Evolutionary conservation across 352 stramenopile species (phyloP), one percentile per base, ranked within the genome.

Genomic region (Thalassiosira mediterranea): DNA sequence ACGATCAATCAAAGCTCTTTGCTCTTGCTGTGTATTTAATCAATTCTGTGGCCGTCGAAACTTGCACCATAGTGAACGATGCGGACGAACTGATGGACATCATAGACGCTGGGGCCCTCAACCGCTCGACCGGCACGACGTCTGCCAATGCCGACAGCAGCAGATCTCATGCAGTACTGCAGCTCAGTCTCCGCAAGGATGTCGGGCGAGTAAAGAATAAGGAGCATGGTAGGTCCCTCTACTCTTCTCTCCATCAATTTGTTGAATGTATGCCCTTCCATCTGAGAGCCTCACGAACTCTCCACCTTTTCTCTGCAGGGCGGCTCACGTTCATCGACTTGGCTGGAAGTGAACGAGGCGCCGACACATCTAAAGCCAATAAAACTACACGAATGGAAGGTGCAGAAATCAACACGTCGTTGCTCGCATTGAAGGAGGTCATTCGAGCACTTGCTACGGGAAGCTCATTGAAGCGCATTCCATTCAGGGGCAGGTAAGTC

Each of bases 381-480:
- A 87, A 91, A 4, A 93, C 97, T 51, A 96, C 95, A 10, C 88
- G 96, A 25, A 91, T 98, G 85, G 96, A 99, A 77, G 97, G 95
- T 15, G 96, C 96, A 3, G 96, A 99, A 79, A 98, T 99, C 65
- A 99, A 99, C 79, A 98, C 97, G 58, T 98, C 94, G 37, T 79
- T 99, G 17, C 70, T 99, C 26, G 96, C 96, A 4, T 75, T 99
- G 26, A 99, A 99, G 76, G 96, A 99, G 71, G 97, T 97, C 17
- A 98, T 99, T 73, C 88, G 96, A 76, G 95, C 96, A 4, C 78
- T 98, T 4, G 95, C 97, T 51, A 97, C 79, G 15, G 88, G 88
- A 42, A 60, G 93, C 51, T 94, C 90, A 23, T 93, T 91, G 81
- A 92, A 81, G 77, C 95, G 98, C 51, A 97, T 98, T 58, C 96